These are phyloP conservation scores for Maudiozyma barnettii DNA, from an alignment of 805 yeast species.

Conservation along the genomic window DNA sequence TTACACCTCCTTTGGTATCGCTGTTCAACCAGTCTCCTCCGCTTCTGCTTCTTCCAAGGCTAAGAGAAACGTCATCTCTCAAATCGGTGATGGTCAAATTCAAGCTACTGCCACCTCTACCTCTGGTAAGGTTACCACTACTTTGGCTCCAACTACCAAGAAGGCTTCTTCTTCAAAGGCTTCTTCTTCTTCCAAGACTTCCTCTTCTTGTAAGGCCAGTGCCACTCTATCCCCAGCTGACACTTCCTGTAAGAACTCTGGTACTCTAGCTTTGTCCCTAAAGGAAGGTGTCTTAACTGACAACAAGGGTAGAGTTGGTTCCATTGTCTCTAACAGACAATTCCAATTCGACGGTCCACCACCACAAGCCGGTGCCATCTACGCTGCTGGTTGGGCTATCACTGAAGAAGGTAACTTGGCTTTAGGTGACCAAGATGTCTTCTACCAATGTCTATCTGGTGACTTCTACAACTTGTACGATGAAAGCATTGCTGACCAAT, in stretches of 20 bases:
- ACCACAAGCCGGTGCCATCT: constrained; percentile 59
- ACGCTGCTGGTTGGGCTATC: constrained; percentile 52
- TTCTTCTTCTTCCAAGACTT: constrained; percentile 14
- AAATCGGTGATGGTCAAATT: constrained; percentile 55
- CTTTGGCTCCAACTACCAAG: constrained; percentile 15
- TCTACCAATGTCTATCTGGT: constrained; percentile 61
- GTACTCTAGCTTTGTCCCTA: constrained; percentile 43
- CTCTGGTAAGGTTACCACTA: constrained; percentile 10
- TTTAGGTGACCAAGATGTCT: constrained; percentile 43
- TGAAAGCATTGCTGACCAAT: constrained; percentile 42
- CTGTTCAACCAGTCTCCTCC: constrained; percentile 41
- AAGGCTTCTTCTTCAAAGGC: constrained; percentile 16
- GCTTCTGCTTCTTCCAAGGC: constrained; percentile 13
- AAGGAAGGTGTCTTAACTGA: constrained; percentile 42
- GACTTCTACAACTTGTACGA: constrained; percentile 60
- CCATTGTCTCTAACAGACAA: constrained; percentile 64
- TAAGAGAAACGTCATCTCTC: constrained; percentile 39
- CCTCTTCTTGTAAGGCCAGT: constrained; percentile 18
- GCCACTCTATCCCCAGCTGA: constrained; percentile 12
- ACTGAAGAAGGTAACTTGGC: constrained; percentile 46
- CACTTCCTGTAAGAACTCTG: constrained; percentile 32
- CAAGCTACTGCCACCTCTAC: constrained; percentile 25
- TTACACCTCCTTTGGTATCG: constrained; percentile 58
- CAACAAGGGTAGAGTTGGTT: constrained; percentile 49
- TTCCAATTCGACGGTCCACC: constrained; percentile 70